Percentiles rank a stretch among this genome's conserved stretches.
Evolutionary conservation across 148 eudicot species (phyloP).

Genomic region (Dysphania ambrosioides): DNA sequence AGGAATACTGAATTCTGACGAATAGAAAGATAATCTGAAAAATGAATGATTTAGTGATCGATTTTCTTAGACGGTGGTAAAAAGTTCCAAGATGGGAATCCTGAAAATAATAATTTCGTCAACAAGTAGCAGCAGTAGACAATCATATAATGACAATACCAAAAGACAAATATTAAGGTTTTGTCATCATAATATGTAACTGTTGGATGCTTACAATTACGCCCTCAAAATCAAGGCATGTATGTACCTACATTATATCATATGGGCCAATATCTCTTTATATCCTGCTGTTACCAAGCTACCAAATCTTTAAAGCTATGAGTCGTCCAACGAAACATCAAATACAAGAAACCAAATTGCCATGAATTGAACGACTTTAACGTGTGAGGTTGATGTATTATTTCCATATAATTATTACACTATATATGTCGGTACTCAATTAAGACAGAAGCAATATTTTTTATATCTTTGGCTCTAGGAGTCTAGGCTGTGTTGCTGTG

Average conservation of each 20-base stretch:
- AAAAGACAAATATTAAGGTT: slow-evolving; percentile 37
- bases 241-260: neutral
- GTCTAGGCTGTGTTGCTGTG: neutral
- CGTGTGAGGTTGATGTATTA: neutral
- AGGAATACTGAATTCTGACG: neutral
- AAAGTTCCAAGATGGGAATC: slow-evolving; percentile 1
- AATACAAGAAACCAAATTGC: slow-evolving; percentile 17
- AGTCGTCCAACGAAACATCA: slow-evolving; percentile 14
- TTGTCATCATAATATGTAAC: slow-evolving; percentile 25
- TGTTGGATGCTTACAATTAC: neutral
- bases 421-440: slow-evolving; percentile 26
- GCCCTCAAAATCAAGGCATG: neutral
- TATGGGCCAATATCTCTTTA: neutral
- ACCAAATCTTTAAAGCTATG: neutral
- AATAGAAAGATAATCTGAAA: neutral
- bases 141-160: slow-evolving; percentile 31
- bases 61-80: neutral
- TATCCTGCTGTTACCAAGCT: neutral
- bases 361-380: neutral
- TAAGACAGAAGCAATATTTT: slow-evolving; percentile 27
- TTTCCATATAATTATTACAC: slow-evolving; percentile 10
- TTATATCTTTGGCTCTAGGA: slow-evolving; percentile 15
- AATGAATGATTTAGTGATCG: neutral
- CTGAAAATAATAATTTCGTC: slow-evolving; percentile 6
- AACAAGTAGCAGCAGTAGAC: slow-evolving; percentile 25